Base-by-base conservation (phyloP, 495 filamentous ascomycete species). In the Hypoxylon rickii region DNA sequence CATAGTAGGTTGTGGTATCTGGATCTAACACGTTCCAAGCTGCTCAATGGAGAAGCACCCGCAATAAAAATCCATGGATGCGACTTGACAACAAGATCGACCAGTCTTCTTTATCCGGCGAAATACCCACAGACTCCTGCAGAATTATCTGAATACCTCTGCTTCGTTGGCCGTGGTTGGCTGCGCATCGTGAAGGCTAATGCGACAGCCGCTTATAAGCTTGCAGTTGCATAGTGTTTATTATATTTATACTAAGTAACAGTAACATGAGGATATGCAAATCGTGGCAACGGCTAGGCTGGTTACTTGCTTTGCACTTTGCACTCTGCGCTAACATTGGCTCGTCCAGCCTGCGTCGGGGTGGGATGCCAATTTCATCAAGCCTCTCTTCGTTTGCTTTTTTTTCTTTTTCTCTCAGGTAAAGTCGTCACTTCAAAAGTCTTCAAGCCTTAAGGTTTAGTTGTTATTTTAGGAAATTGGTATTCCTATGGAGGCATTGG, bases 61-160 rank as follows among this genome's bases (percentile, higher is more conserved):
- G 34, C 37, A 47, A 42, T 29, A 43, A 29, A 29, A n/a, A n/a
- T n/a, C n/a, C n/a, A n/a, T n/a, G n/a, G 29, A 42, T 60, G 37
- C 42, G 21, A 57, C 48, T 44, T 54, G 47, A 44, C 32, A 42
- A 15, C 29, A 36, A 51, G 55, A 60, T 64, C 45, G 32, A 51
- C 55, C 46, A 51, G 44, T 51, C 40, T 63, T 63, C 44, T 63
- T 63, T 63, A 63, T 47, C 60, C 60, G 60, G 55, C 44, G 20
- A 42, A 58, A 58, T 64, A 64, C 50, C 61, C 61, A 64, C 55
- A 51, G 50, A 42, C 61, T 54, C 39, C 59, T 64, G 61, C 55
- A 59, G 16, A 51, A 45, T 58, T 59, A 64, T 64, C 61, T 55
- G 50, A 55, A 55, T 45, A 20, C 41, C 32, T 53, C 55, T 50